A percentile compares a stretch with the other conserved stretches of the same genome.
These are phyloP conservation scores for Apiospora pterosperma DNA, from an alignment of 2,329 filamentous ascomycete genomes.

Conservation along the genomic window DNA sequence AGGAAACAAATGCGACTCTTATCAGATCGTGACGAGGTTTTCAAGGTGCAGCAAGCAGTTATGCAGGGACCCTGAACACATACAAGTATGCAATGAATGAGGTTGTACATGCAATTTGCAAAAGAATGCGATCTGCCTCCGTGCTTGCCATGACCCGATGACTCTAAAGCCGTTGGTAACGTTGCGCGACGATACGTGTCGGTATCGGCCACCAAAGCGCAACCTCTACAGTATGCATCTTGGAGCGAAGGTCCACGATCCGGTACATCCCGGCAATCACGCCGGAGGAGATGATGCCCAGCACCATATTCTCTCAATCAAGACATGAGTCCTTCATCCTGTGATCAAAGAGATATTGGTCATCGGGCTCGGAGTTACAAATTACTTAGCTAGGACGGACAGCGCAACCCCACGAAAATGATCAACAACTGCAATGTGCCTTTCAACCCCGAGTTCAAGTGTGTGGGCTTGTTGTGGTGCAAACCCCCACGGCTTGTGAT, in stretches of 20 bases:
- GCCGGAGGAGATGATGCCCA: background rate
- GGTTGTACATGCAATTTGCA: background rate
- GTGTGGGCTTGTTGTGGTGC: background rate
- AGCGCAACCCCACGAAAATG: background rate
- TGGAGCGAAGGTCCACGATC: background rate
- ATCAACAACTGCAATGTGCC: background rate
- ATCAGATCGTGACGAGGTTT: conserved; percentile 4
- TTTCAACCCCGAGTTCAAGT: background rate
- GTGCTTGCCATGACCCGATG: background rate
- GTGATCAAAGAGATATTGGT: background rate
- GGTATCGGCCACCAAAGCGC: background rate
- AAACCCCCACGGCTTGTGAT: background rate
- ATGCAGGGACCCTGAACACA: background rate
- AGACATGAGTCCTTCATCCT: background rate
- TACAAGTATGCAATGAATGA: background rate
- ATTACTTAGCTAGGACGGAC: background rate
- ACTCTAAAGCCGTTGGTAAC: background rate
- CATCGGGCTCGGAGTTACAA: background rate
- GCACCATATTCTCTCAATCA: background rate
- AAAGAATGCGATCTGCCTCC: background rate
- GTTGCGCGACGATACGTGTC: background rate
- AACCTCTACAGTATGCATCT: background rate
- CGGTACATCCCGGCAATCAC: background rate
- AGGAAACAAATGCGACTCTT: background rate
- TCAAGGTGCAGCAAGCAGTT: background rate